Percentiles rank a stretch among this genome's conserved stretches.
Evolutionary conservation across 805 yeast genomes (phyloP).

Genomic region (Ogataea minuta): DNA sequence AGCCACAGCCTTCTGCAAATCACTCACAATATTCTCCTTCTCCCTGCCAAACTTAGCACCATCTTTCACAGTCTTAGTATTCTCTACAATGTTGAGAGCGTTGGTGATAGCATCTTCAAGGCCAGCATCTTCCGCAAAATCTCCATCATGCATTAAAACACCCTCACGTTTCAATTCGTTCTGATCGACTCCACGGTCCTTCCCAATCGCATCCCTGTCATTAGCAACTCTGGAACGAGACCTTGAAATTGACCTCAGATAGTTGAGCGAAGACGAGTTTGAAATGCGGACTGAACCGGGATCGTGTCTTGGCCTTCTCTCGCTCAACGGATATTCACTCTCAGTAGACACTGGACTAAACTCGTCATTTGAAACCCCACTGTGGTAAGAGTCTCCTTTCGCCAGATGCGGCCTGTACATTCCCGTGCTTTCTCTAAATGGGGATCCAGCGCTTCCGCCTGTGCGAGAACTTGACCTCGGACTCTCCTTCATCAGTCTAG

Average conservation of each 20-base stretch:
- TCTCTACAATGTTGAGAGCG: constrained; percentile 39
- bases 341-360: constrained; percentile 10
- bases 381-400: constrained; percentile 73
- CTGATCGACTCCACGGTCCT: constrained; percentile 27
- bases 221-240: constrained; percentile 53
- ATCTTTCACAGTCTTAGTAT: constrained; percentile 21
- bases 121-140: constrained; percentile 45
- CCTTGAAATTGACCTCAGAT: constrained; percentile 63
- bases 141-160: constrained; percentile 51
- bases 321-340: constrained; percentile 28
- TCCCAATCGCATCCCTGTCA: constrained; percentile 34
- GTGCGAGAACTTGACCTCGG: constrained; percentile 24
- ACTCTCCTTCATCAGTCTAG: constrained; percentile 27
- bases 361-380: constrained; percentile 46
- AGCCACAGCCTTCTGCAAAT: constrained; percentile 19
- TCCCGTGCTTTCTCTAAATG: constrained; percentile 33
- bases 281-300: constrained; percentile 31
- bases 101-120: constrained; percentile 49
- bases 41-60: constrained; percentile 17
- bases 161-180: constrained; percentile 54
- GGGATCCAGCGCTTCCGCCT: constrained; percentile 16
- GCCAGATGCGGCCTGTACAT: constrained; percentile 60
- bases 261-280: constrained; percentile 44
- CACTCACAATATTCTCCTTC: constrained; percentile 20
- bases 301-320: constrained; percentile 40